Conservation (phyloP, 768 basidiomycete genomes). For the Suillus luteus region DNA sequence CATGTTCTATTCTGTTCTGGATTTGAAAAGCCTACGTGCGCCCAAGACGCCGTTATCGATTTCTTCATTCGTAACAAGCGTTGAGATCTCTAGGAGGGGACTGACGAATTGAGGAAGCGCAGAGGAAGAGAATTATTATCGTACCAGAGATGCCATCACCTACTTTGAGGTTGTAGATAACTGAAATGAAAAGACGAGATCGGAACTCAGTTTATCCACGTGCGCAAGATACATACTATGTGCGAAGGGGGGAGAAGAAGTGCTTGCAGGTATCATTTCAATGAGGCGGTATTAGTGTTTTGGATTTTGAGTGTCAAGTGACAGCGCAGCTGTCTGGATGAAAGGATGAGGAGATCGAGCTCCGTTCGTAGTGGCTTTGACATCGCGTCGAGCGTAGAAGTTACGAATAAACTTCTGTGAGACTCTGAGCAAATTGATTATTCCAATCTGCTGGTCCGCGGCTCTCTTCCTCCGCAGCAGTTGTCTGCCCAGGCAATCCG, state of each 20-base stretch:
- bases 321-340: neutral
- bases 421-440: neutral
- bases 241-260: neutral
- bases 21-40: neutral
- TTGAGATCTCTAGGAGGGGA: neutral
- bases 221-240: neutral
- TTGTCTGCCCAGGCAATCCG: neutral
- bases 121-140: neutral
- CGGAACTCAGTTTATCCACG: neutral
- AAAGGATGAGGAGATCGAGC: slow-evolving; percentile 5
- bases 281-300: neutral
- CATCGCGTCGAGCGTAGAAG: neutral
- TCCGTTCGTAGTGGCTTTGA: neutral
- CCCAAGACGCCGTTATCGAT: neutral
- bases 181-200: neutral
- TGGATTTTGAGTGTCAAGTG: neutral
- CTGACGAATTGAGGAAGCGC: neutral
- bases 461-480: neutral
- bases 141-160: neutral
- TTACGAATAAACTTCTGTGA: neutral
- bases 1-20: neutral
- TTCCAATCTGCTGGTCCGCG: neutral
- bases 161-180: neutral
- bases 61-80: neutral
- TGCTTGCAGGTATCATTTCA: neutral